These are phyloP conservation scores for Tolypocladium guangdongense DNA, from an alignment of 2,329 filamentous ascomycete genomes.

Conservation along the genomic window DNA sequence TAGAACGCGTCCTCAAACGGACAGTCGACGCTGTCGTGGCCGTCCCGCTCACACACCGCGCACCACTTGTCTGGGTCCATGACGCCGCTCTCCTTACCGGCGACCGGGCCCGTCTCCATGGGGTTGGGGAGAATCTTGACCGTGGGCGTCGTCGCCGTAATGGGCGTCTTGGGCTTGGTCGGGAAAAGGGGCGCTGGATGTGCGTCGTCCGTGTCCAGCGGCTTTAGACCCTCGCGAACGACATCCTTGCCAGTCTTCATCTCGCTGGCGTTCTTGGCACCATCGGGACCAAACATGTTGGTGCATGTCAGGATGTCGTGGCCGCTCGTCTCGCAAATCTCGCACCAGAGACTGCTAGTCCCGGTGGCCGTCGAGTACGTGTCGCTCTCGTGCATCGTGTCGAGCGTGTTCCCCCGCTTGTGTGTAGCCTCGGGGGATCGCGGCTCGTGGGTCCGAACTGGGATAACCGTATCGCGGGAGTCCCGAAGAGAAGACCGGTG, in stretches of 20 bases:
- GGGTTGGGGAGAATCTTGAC: conserved; percentile 46
- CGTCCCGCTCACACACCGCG: conserved; percentile 89
- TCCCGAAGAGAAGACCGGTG: conserved; percentile 52
- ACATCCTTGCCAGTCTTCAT: conserved; percentile 22
- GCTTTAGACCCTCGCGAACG: conserved; percentile 25
- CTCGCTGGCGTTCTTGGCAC: conserved; percentile 21
- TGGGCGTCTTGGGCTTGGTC: conserved; percentile 32
- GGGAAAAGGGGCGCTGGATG: conserved; percentile 47
- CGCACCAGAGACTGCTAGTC: conserved; percentile 72
- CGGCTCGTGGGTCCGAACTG: conserved; percentile 38
- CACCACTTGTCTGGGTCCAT: conserved; percentile 90
- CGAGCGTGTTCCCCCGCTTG: conserved; percentile 45
- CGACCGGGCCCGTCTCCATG: conserved; percentile 56
- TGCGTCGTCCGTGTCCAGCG: conserved; percentile 28
- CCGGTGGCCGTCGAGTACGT: conserved; percentile 61
- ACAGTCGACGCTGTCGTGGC: conserved; percentile 92
- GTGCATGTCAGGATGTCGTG: conserved; percentile 93
- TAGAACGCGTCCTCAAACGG: conserved; percentile 77
- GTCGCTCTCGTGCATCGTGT: conserved; percentile 62
- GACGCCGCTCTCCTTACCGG: conserved; percentile 67
- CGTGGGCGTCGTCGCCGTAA: conserved; percentile 23
- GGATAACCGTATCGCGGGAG: conserved; percentile 54
- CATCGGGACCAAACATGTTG: conserved; percentile 62
- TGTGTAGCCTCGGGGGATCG: conserved; percentile 35
- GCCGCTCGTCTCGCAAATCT: conserved; percentile 85